These are phyloP conservation scores for Schizopora paradoxa DNA, from an alignment of 1,284 basidiomycete genomes.

Conservation along the genomic window DNA sequence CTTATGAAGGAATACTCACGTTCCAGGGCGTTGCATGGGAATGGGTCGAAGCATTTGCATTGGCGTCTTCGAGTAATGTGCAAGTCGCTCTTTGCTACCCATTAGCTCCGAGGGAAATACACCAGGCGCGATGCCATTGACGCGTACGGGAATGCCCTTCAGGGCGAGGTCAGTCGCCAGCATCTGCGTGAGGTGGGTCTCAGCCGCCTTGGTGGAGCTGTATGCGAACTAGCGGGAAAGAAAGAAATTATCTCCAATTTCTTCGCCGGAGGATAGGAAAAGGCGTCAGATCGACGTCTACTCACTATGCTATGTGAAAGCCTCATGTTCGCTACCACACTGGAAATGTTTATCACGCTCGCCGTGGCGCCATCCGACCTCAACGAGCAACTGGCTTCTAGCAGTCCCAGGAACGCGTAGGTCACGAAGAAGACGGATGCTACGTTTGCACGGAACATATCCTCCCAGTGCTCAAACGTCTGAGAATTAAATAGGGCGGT, in stretches of 20 bases:
- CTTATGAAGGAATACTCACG: slow-evolving; percentile 41
- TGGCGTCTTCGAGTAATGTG: slow-evolving; percentile 33
- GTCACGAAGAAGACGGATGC: slow-evolving; percentile 71
- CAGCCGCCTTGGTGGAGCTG: slow-evolving; percentile 27
- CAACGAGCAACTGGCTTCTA: slow-evolving; percentile 43
- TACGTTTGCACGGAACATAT: slow-evolving; percentile 59
- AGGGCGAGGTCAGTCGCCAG: slow-evolving; percentile 31
- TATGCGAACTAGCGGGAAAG: slow-evolving; percentile 25
- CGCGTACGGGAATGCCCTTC: slow-evolving; percentile 27
- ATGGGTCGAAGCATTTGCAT: slow-evolving; percentile 37
- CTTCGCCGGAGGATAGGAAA: neutral
- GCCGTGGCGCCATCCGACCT: slow-evolving; percentile 22
- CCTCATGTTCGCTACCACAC: neutral
- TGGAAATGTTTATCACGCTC: slow-evolving; percentile 25
- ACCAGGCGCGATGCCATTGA: slow-evolving; percentile 32
- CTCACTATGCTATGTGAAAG: slow-evolving; percentile 6
- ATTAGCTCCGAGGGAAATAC: slow-evolving; percentile 29
- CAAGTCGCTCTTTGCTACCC: slow-evolving; percentile 4
- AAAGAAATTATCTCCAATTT: too few relatives aligned
- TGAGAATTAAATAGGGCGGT: slow-evolving; percentile 62
- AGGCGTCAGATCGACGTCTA: too few relatives aligned
- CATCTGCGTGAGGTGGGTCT: slow-evolving; percentile 26
- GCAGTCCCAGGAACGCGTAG: slow-evolving; percentile 66
- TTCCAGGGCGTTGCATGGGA: slow-evolving; percentile 58
- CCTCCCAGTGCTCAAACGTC: slow-evolving; percentile 53